A percentile compares a stretch with the other conserved stretches of the same genome.
These are phyloP conservation scores for Cryptococcus sp. DNA, from an alignment of 1,284 basidiomycete genomes.

Conservation along the genomic window DNA sequence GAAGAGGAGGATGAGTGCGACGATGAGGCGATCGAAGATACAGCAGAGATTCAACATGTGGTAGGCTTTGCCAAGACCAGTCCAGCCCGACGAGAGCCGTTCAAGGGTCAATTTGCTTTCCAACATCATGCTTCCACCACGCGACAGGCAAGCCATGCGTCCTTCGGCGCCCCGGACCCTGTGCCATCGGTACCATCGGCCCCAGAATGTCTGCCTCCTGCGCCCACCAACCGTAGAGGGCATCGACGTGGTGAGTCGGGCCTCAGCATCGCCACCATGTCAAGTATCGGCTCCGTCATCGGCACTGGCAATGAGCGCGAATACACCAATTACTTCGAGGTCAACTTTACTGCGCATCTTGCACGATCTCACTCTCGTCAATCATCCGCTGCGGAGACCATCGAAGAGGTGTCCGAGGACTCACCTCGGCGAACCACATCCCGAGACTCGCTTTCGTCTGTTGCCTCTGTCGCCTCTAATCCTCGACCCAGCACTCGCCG, in stretches of 20 bases:
- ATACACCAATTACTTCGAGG: conserved; percentile 66
- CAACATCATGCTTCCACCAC: conserved; percentile 34
- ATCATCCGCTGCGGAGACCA: conserved; percentile 7
- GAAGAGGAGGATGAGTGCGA: conserved; percentile 17
- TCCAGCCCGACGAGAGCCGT: conserved; percentile 28
- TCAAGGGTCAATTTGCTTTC: conserved; percentile 43
- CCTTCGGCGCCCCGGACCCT: conserved; percentile 20
- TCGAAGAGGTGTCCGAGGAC: conserved; percentile 10
- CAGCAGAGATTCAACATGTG: conserved; percentile 16
- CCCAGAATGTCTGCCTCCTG: not conserved
- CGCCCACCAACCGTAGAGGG: conserved; percentile 45
- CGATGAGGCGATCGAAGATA: conserved; percentile 14
- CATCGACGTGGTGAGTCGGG: conserved; percentile 60
- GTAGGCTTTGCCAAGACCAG: conserved; percentile 22
- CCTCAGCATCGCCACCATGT: conserved; percentile 77
- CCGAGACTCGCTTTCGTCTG: conserved; percentile 7
- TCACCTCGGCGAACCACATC: conserved; percentile 5
- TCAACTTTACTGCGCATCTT: conserved; percentile 54
- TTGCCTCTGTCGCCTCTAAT: not conserved
- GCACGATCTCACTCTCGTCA: conserved; percentile 5
- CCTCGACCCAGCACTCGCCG: conserved; percentile 22
- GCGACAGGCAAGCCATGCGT: conserved; percentile 12
- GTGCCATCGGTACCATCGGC: not conserved
- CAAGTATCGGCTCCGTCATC: conserved; percentile 72
- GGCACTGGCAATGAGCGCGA: conserved; percentile 67